Evolutionary conservation across 164 flowering plant species (phyloP).

Genomic region (Umbilicus rupestris): DNA sequence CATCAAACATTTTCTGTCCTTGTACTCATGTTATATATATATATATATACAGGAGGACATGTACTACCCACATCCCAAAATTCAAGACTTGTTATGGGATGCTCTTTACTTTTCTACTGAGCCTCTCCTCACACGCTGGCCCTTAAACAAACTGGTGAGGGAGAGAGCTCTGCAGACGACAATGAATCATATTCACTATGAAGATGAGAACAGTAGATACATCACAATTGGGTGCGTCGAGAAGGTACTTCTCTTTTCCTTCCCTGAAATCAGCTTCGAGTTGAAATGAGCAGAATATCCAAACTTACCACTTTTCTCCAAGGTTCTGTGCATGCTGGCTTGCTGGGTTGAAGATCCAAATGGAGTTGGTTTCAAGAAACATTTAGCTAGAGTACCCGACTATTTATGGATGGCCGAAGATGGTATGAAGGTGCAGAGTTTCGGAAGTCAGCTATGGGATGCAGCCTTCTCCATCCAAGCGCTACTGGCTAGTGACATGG

Average conservation of each 20-base stretch:
- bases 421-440: background rate
- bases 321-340: background rate
- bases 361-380: background rate
- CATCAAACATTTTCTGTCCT: too few relatives aligned
- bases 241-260: background rate
- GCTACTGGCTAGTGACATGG: background rate
- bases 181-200: background rate
- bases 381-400: background rate
- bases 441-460: slow-evolving; percentile 1
- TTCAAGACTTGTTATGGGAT: too few relatives aligned
- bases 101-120: too few relatives aligned
- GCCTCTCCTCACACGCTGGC: too few relatives aligned
- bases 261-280: too few relatives aligned
- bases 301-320: too few relatives aligned
- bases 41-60: background rate
- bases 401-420: background rate
- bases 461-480: background rate
- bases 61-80: too few relatives aligned
- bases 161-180: background rate
- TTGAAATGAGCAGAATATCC: too few relatives aligned
- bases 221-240: background rate
- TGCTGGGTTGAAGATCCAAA: slow-evolving; percentile 5
- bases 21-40: too few relatives aligned
- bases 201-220: slow-evolving; percentile 1
- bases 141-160: background rate